Percentiles rank a stretch among this genome's conserved stretches.
Evolutionary conservation across 2,329 filamentous ascomycete genomes (phyloP).

Genomic region (Septoria petroselini): DNA sequence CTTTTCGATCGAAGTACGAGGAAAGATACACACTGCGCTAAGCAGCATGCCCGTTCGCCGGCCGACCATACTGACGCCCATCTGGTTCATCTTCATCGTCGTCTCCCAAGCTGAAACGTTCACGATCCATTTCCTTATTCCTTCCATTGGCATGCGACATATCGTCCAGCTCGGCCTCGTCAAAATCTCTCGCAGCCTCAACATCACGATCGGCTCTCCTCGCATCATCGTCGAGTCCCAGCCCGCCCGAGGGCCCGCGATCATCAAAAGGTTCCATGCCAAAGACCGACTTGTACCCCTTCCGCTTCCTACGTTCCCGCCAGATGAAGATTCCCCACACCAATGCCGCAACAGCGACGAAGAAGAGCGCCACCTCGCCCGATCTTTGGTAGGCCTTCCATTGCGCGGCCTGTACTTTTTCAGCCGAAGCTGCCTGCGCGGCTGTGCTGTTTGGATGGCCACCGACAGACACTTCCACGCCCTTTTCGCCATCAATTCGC

Average conservation of each 20-base stretch:
- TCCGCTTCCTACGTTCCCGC: slow-evolving; percentile 51
- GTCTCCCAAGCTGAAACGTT: slow-evolving; percentile 27
- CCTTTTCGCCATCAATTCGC: slow-evolving; percentile 79
- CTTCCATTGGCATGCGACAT: slow-evolving; percentile 32
- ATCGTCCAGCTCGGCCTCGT: slow-evolving; percentile 60
- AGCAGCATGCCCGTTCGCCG: slow-evolving; percentile 14
- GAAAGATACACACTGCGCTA: not conserved
- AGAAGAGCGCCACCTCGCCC: slow-evolving; percentile 77
- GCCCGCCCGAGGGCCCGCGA: slow-evolving; percentile 43
- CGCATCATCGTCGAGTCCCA: slow-evolving; percentile 42
- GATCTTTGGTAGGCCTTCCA: slow-evolving; percentile 87
- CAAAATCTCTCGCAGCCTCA: slow-evolving; percentile 58
- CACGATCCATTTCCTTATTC: slow-evolving; percentile 12
- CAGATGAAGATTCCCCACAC: slow-evolving; percentile 72
- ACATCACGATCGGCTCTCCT: slow-evolving; percentile 48
- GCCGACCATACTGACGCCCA: slow-evolving; percentile 10
- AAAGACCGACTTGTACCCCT: slow-evolving; percentile 47
- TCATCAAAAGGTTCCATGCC: slow-evolving; percentile 41
- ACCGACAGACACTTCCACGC: slow-evolving; percentile 72
- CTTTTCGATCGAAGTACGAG: not conserved
- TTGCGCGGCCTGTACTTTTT: slow-evolving; percentile 76
- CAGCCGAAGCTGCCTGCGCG: slow-evolving; percentile 64
- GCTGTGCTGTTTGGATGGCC: slow-evolving; percentile 64
- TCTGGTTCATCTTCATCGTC: slow-evolving; percentile 18
- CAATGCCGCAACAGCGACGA: slow-evolving; percentile 70